phyloP scores from a whole-genome alignment of 805 yeast species.

The Monosporozyma yasuniensis region DNA sequence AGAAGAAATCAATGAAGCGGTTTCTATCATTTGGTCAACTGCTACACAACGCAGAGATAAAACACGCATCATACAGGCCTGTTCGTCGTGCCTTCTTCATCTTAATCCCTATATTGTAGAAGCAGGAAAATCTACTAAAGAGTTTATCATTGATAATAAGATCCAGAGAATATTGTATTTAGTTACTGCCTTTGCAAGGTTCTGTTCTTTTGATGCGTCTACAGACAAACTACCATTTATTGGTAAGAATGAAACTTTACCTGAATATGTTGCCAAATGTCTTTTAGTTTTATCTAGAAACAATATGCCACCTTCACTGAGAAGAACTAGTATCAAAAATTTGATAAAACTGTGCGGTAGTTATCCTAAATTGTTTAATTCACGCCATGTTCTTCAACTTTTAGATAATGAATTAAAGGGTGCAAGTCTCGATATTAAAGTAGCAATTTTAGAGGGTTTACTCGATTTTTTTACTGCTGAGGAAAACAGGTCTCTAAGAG shows the following conservation, averaged over 20 bases:
- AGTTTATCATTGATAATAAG: slow-evolving; percentile 33
- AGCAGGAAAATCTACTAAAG: slow-evolving; percentile 18
- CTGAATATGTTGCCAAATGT: slow-evolving; percentile 50
- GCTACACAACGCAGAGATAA: slow-evolving; percentile 40
- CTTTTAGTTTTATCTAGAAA: slow-evolving; percentile 45
- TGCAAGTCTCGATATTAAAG: slow-evolving; percentile 35
- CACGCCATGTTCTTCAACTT: slow-evolving; percentile 43
- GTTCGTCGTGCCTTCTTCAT: slow-evolving; percentile 49
- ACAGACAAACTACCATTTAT: slow-evolving; percentile 30
- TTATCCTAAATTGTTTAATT: slow-evolving; percentile 58
- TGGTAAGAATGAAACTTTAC: slow-evolving; percentile 43
- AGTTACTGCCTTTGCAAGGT: slow-evolving; percentile 62
- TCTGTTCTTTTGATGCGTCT: slow-evolving; percentile 45
- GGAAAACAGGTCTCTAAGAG: slow-evolving; percentile 37
- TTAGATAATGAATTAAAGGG: slow-evolving; percentile 42
- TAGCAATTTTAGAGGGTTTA: slow-evolving; percentile 48
- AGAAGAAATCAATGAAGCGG: slow-evolving; percentile 60
- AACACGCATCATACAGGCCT: slow-evolving; percentile 48
- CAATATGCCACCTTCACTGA: slow-evolving; percentile 29
- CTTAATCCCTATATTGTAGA: slow-evolving; percentile 38
- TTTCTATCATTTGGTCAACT: slow-evolving; percentile 58
- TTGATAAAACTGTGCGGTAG: slow-evolving; percentile 50
- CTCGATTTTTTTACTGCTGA: slow-evolving; percentile 49
- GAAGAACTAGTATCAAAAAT: slow-evolving; percentile 48
- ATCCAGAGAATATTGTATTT: slow-evolving; percentile 50